phyloP scores from a whole-genome alignment of 2,329 filamentous ascomycete genomes.

The Aspergillus sp. region DNA sequence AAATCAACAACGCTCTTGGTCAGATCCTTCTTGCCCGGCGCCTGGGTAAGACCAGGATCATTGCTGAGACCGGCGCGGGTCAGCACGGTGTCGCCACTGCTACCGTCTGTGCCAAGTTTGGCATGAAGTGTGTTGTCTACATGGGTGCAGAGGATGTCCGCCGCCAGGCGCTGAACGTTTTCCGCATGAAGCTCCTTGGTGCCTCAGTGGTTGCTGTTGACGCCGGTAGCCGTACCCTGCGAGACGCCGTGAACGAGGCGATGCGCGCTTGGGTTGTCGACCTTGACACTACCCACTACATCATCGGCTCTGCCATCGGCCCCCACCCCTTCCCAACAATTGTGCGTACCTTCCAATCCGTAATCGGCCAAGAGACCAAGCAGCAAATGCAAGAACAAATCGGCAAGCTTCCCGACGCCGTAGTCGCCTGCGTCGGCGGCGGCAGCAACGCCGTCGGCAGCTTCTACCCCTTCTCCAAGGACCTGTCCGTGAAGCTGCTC shows the following conservation, averaged over 20 bases:
- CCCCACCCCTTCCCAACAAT: constrained; percentile 98
- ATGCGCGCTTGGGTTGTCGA: constrained; percentile 91
- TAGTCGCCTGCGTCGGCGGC: constrained; percentile 94
- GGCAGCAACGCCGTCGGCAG: constrained; percentile 95
- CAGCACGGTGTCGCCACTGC: constrained; percentile 98
- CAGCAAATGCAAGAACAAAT: constrained; percentile 82
- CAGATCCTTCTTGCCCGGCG: constrained; percentile 85
- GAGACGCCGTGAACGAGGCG: constrained; percentile 93
- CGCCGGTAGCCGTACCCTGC: constrained; percentile 80
- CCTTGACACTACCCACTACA: constrained; percentile 94
- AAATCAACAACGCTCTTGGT: constrained; percentile 98
- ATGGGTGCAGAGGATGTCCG: constrained; percentile 99
- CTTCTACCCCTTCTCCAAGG: constrained; percentile 95
- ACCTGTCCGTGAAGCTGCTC: constrained; percentile 81
- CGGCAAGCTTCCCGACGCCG: constrained; percentile 90
- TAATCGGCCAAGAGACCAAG: constrained; percentile 95
- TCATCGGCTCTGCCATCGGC: constrained; percentile 95
- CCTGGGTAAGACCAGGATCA: constrained; percentile 94
- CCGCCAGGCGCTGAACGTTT: constrained; percentile 94
- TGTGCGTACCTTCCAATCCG: constrained; percentile 93
- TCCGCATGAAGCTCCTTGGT: constrained; percentile 95
- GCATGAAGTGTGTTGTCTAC: constrained; percentile 96
- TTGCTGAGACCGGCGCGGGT: constrained; percentile 95
- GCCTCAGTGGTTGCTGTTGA: constrained; percentile 92
- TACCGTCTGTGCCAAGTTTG: constrained; percentile 96